A percentile compares a stretch with the other conserved stretches of the same genome.
phyloP scores from a whole-genome alignment of 2,329 filamentous ascomycete genomes.

The Cercospora nicotianae region DNA sequence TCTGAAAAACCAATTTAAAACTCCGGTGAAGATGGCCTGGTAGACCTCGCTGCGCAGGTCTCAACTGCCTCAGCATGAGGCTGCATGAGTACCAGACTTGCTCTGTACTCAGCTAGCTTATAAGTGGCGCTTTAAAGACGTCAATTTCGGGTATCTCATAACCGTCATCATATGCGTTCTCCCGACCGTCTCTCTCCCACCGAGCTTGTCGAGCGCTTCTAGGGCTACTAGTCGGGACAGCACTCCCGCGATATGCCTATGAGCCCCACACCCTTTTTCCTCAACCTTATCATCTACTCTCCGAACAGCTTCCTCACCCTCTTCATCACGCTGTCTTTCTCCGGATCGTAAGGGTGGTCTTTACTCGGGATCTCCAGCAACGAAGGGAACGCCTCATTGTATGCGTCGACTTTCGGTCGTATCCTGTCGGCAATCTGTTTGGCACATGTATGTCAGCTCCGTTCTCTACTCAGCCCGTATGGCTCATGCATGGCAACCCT shows the following conservation, averaged over 20 bases:
- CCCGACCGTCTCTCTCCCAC: background rate
- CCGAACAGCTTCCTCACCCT: constrained; percentile 74
- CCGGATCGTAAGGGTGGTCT: constrained; percentile 97
- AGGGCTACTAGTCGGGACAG: too few relatives aligned
- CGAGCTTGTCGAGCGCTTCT: background rate
- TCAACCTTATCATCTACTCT: constrained; percentile 50
- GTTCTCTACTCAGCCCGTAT: too few relatives aligned
- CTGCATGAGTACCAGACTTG: background rate
- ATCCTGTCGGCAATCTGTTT: constrained; percentile 89
- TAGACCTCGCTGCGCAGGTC: background rate
- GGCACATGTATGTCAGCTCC: background rate
- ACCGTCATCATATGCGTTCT: background rate
- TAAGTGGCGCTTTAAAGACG: background rate
- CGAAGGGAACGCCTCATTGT: constrained; percentile 93
- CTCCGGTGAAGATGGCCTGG: too few relatives aligned
- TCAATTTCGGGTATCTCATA: background rate
- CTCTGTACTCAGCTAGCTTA: background rate
- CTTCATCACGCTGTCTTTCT: constrained; percentile 96
- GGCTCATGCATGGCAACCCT: background rate
- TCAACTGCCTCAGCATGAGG: background rate
- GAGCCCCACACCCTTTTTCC: too few relatives aligned
- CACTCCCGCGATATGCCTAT: too few relatives aligned
- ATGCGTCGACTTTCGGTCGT: constrained; percentile 83
- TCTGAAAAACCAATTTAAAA: too few relatives aligned
- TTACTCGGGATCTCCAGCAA: constrained; percentile 97